Evolutionary conservation across 805 yeast species (phyloP), one percentile per base, ranked within the genome.

Genomic region (Groenewaldozyma salmanticensis): DNA sequence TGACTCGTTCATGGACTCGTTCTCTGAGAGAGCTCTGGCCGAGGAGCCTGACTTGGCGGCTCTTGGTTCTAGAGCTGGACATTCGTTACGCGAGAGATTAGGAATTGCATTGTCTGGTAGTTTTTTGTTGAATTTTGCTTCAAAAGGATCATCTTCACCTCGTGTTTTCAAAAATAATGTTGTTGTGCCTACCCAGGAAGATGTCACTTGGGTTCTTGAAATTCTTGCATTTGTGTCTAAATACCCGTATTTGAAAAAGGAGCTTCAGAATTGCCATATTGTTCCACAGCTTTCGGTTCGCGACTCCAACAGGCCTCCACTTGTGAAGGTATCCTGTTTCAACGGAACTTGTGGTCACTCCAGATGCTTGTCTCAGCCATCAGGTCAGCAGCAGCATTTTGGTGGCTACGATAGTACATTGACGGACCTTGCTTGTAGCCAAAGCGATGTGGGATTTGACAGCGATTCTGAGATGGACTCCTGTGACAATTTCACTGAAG

Each of bases 171-270:
- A 67, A 36, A 62, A 81, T 33, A 94, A 95, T 1, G 76, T 79
- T 18, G 70, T 88, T n/a, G 72, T 87, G 4, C 96, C 96, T 1
- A 74, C 85, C 42, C 94, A 84, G 48, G 96, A 90, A 57, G 98
- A 90, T 56, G 84, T 90, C 15, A 79, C 86, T 29, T 87, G 96
- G 95, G 81, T 95, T 3, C 66, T 90, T 40, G 97, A 90, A 60
- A 69, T 92, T 17, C 61, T 92, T 38, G 97, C 97, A 11, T 90
- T 87, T 60, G 84, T 88, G 33, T 87, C 96, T 3, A 90, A 90
- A 60, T 90, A 92, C 54, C 79, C 96, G 0, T 72, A 76, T 46
- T 65, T 88, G 58, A 82, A 88, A 53, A 79, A 77, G 31, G 70
- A 70, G 37, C 65, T 90, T 44, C 94, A 87, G 50, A 74, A 72